Conservation (phyloP, 1,139 yeast genomes). For the Meyerozyma elateridarum region DNA sequence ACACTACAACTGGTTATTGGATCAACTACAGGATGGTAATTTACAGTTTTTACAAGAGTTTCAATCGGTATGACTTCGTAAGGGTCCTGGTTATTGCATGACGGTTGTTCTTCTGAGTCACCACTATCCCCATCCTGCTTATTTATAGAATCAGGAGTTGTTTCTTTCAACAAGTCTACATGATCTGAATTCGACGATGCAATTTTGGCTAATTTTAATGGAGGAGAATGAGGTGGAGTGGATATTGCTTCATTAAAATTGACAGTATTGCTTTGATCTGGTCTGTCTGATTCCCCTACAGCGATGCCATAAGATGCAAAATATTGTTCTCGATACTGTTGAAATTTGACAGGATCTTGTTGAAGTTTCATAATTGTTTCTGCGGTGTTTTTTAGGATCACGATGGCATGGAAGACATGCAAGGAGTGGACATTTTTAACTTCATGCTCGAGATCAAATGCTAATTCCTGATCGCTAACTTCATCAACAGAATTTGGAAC, state of each 20-base stretch:
- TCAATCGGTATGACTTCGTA: constrained; percentile 32
- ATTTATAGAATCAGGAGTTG: constrained; percentile 12
- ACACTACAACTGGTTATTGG: constrained; percentile 17
- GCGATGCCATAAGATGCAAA: constrained; percentile 23
- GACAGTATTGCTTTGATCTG: constrained; percentile 3
- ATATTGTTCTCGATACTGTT: constrained; percentile 23
- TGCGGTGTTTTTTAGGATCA: constrained; percentile 27
- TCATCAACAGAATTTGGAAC: constrained; percentile 35
- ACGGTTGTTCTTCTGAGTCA: constrained; percentile 8
- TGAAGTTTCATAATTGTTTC: constrained; percentile 33
- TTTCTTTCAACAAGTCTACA: constrained; percentile 6
- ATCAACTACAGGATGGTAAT: constrained; percentile 12
- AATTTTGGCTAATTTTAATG: constrained; percentile 17
- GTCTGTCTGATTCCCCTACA: constrained; percentile 8
- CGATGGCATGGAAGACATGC: constrained; percentile 35
- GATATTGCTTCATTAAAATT: constrained; percentile 3
- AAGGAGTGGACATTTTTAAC: constrained; percentile 31
- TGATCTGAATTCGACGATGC: constrained; percentile 5
- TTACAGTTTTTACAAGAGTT: constrained; percentile 15
- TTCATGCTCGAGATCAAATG: constrained; percentile 27
- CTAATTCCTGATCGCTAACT: constrained; percentile 32
- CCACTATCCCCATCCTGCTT: constrained; percentile 4
- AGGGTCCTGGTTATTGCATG: too few species aligned
- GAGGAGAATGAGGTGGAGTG: constrained; percentile 20
- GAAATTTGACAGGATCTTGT: constrained; percentile 20